phyloP scores from a whole-genome alignment of 768 basidiomycete genomes.

The Calocera cornea region DNA sequence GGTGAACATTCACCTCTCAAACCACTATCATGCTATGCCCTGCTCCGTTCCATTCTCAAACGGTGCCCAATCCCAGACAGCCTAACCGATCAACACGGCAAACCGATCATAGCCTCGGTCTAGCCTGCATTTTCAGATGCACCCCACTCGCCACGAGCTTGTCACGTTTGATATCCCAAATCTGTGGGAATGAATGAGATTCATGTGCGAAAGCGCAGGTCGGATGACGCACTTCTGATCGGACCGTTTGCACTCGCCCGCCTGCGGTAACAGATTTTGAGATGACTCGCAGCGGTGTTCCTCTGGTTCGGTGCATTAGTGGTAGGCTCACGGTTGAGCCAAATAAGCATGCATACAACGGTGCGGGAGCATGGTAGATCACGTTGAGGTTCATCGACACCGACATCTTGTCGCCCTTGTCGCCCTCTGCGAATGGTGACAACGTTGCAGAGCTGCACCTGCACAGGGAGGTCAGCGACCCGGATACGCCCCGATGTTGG shows the following conservation, averaged over 20 bases:
- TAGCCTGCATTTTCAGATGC: background rate
- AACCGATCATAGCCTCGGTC: background rate
- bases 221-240: background rate
- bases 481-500: background rate
- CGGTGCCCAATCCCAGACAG: too few relatives aligned
- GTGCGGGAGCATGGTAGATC: background rate
- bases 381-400: background rate
- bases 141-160: background rate
- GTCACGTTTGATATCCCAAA: background rate
- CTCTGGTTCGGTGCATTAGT: background rate
- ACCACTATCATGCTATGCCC: background rate
- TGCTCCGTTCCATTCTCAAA: too few relatives aligned
- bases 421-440: background rate
- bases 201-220: background rate
- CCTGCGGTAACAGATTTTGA: background rate
- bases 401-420: background rate
- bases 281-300: background rate
- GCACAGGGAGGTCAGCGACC: background rate
- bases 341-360: background rate
- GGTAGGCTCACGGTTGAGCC: background rate
- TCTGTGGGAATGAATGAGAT: background rate
- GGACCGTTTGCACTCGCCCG: background rate
- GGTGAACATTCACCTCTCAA: too few relatives aligned
- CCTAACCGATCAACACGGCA: too few relatives aligned
- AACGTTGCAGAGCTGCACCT: background rate